Base-by-base conservation (phyloP, 1,139 yeast species). In the Diutina rugosa region DNA sequence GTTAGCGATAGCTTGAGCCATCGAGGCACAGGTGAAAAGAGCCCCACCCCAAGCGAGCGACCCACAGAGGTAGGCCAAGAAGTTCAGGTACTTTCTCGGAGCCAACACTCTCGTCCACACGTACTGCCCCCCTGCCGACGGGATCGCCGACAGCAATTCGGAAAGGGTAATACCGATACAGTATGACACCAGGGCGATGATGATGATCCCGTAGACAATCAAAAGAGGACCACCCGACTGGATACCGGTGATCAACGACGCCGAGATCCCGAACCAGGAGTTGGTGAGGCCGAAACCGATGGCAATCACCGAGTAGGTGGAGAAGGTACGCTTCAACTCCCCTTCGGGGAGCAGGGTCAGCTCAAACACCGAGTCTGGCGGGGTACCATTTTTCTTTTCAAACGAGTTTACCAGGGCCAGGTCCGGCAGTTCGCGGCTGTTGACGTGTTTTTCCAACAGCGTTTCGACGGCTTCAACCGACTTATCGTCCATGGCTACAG, bases 251-350 rank as follows among this genome's bases (percentile, higher is more conserved):
- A 82, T 74, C 66, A 83, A 73, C 12, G 86, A 79, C 1, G 86
- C 83, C 16, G 85, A 81, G 57, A 82, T 80, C 59, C 88, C 87
- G 59, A 82, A 80, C 88, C 88, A 83, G 8, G 87, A 82, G 69
- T 83, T 83, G 32, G 89, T 84, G 57, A 84, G 68, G 29, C 87
- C 87, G 63, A 84, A 84, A 4, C 88, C 88, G 58, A 84, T 84
- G 58, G 87, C 87, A 30, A 76, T 69, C 8, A 83, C 74, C 1
- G 85, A 79, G 71, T 80, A 73, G 52, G 79, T 72, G 26, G 81
- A 73, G 60, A 81, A 81, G 57, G 74, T 76, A 63, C 82, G 74
- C 58, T 76, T 73, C 59, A 80, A 71, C 59, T 76, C 74, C 29
- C 53, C 53, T 16, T 30, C 26, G 1, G 53, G 44, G 5, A 49